Evolutionary conservation across 306 rosid species (phyloP), one percentile per base, ranked within the genome.

Genomic region (Crotalaria pallida): DNA sequence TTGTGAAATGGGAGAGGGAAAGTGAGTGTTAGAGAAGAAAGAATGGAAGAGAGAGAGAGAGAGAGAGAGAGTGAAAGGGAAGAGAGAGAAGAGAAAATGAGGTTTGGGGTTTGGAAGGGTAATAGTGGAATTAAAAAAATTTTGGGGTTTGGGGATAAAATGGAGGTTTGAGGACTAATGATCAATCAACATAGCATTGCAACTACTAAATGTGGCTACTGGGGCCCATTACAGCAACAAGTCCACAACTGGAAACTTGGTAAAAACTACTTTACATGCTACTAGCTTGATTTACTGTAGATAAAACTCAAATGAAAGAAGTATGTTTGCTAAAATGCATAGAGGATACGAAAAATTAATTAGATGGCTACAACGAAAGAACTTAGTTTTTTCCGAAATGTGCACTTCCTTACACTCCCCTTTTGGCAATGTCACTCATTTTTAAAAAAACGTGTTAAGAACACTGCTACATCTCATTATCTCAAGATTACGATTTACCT

Each of bases 381-480:
- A 77, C 83, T 82, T 56, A 12, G 78, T 75, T 74, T 82, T 82
- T 71, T 38, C 86, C 58, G 86, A 82, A 69, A 78, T 22, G 8
- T 83, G 80, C 57, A 82, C 53, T 82, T 82, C 86, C 80, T 82
- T 82, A 10, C 24, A 10, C 1, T 9, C 75, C 29, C 66, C 77
- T 33, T 33, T 82, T 70, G 72, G 65, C 71, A 82, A 49, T 24
- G 77, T 82, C 75, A 19, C 19, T 4, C 83, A 78, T 43, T 67
- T 52, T 50, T 34, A 58, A 51, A 69, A n/a, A 45, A 69, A 58
- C 50, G 29, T 51, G 22, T 64, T 51, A 74, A 71, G 8, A 58
- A 50, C 36, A 64, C 24, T 7, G 4, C 18, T 16, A 29, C 64
- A 27, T 13, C 16, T 49, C 63, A 60, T 16, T 47, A 75, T 16